Evolutionary conservation across 768 basidiomycete genomes (phyloP).

Genomic region (Leucogyrophana mollusca): DNA sequence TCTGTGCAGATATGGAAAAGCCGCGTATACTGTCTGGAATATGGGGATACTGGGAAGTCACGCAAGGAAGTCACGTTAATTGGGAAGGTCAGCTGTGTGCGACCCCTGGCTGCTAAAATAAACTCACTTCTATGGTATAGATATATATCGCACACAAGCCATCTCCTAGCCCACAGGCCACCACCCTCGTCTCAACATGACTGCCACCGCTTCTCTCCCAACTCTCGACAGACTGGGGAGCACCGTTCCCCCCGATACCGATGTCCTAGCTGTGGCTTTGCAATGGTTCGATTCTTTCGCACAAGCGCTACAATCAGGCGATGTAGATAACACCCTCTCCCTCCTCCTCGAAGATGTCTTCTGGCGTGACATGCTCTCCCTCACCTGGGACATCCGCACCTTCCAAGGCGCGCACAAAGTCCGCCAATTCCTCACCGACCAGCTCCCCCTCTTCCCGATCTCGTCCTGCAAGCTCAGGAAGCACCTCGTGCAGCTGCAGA

Average conservation of each 20-base stretch:
- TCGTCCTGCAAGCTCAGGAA: constrained; percentile 23
- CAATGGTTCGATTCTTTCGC: constrained; percentile 37
- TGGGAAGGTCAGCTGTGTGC: no score
- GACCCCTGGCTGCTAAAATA: no score
- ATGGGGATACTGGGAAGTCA: no score
- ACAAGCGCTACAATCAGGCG: neutral
- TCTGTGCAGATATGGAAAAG: no score
- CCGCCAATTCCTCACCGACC: constrained; percentile 25
- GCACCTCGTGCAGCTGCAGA: constrained; percentile 11
- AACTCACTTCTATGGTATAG: no score
- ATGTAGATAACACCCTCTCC: constrained; percentile 9
- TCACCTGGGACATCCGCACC: constrained; percentile 43
- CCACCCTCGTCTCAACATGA: no score
- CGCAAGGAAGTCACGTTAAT: no score
- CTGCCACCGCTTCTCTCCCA: neutral
- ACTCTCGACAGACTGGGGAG: neutral
- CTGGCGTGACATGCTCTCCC: constrained; percentile 37
- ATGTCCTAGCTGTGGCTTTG: constrained; percentile 30
- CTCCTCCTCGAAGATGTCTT: neutral
- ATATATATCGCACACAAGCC: no score
- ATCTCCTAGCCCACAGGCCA: no score
- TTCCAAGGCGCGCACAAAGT: constrained; percentile 35
- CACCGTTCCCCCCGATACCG: constrained; percentile 25
- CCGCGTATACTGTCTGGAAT: no score
- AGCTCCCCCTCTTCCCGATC: constrained; percentile 20